phyloP scores from a whole-genome alignment of 1,284 basidiomycete genomes.

The Fistulina hepatica region DNA sequence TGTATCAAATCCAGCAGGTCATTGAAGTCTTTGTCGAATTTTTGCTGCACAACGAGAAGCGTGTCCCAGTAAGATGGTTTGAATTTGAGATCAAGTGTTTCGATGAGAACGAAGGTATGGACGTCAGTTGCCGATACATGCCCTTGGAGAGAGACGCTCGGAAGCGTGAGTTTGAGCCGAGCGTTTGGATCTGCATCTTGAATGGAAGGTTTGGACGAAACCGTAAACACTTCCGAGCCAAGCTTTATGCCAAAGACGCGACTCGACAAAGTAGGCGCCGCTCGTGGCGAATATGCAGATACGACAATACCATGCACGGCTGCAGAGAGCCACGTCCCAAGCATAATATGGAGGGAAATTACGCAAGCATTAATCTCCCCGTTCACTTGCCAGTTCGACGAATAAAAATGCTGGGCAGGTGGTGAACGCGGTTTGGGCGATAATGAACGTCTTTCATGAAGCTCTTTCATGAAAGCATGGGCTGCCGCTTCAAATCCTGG shows the following conservation, averaged over 20 bases:
- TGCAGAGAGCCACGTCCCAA: constrained; percentile 76
- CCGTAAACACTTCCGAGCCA: constrained; percentile 49
- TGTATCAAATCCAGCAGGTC: constrained; percentile 60
- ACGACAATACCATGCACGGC: constrained; percentile 39
- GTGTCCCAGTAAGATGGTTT: constrained; percentile 77
- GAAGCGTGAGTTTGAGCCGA: constrained; percentile 51
- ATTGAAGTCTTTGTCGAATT: constrained; percentile 78
- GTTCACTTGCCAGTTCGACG: constrained; percentile 36
- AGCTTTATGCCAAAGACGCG: constrained; percentile 54
- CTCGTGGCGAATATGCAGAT: constrained; percentile 34
- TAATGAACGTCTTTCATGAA: constrained; percentile 25
- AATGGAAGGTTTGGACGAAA: constrained; percentile 39
- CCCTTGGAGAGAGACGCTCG: constrained; percentile 51
- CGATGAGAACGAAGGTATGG: constrained; percentile 49
- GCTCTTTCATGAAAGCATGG: constrained; percentile 53
- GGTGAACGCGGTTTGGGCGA: neutral
- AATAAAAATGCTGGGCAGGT: constrained; percentile 11
- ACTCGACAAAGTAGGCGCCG: constrained; percentile 23
- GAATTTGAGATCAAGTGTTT: constrained; percentile 58
- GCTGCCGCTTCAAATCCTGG: constrained; percentile 57
- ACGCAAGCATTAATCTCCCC: constrained; percentile 36
- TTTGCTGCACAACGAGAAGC: constrained; percentile 67
- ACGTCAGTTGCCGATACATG: constrained; percentile 37
- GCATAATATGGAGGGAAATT: constrained; percentile 68
- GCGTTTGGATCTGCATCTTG: constrained; percentile 28